These are phyloP conservation scores for Leptographium flavum DNA, from an alignment of 2,329 filamentous ascomycete genomes.

Conservation along the genomic window DNA sequence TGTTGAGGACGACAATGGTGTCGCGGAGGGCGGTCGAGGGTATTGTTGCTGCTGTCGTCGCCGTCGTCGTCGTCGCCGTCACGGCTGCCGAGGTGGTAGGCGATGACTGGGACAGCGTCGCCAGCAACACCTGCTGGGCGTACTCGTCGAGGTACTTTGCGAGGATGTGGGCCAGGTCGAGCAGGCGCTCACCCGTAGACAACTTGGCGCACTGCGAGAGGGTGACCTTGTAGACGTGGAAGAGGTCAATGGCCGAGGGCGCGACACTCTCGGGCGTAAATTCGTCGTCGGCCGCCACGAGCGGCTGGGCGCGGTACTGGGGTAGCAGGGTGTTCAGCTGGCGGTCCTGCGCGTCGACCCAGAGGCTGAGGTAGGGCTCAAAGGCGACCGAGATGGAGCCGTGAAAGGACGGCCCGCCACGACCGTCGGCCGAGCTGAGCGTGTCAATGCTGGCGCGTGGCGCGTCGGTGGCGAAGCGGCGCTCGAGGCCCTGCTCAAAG, in stretches of 20 bases:
- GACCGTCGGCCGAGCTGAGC: slow-evolving; percentile 63
- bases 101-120: slow-evolving; percentile 37
- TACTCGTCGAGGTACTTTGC: slow-evolving; percentile 93
- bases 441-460: slow-evolving; percentile 80
- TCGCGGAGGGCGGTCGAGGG: slow-evolving; percentile 54
- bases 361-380: slow-evolving; percentile 89
- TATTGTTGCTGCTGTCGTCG: too few relatives aligned
- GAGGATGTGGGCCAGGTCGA: slow-evolving; percentile 74
- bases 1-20: slow-evolving; percentile 78
- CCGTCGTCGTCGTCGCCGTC: too few relatives aligned
- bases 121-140: slow-evolving; percentile 77
- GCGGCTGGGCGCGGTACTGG: slow-evolving; percentile 70
- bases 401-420: slow-evolving; percentile 63
- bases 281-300: slow-evolving; percentile 74
- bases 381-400: slow-evolving; percentile 93
- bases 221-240: slow-evolving; percentile 90
- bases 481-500: slow-evolving; percentile 86
- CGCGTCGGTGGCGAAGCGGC: slow-evolving; percentile 47
- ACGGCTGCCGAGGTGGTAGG: too few relatives aligned
- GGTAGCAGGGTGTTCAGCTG: slow-evolving; percentile 74
- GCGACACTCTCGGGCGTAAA: slow-evolving; percentile 85
- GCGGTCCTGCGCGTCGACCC: slow-evolving; percentile 93
- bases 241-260: slow-evolving; percentile 85
- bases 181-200: slow-evolving; percentile 73
- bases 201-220: slow-evolving; percentile 92